Conservation (phyloP, 2,329 filamentous ascomycete species). For the Colletotrichum plurivorum region DNA sequence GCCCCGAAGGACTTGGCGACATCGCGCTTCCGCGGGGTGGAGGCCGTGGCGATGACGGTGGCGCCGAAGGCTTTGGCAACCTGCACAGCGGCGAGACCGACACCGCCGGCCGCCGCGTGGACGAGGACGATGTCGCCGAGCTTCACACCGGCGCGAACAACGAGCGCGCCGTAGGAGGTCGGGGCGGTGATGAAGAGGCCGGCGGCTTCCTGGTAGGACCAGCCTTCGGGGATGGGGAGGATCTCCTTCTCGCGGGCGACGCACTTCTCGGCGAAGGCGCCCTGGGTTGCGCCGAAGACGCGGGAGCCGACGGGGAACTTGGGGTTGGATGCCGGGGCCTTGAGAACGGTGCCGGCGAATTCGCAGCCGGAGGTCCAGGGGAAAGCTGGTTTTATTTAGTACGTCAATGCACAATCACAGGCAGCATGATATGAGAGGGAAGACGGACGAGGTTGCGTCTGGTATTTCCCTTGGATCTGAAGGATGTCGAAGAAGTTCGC, state of each 20-base stretch:
- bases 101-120: conserved; percentile 92
- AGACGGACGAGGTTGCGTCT: conserved; percentile 80
- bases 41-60: conserved; percentile 93
- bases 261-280: conserved; percentile 86
- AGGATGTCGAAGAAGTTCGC: conserved; percentile 98
- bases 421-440: conserved; percentile 1
- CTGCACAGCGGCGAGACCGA: conserved; percentile 92
- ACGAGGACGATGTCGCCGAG: conserved; percentile 89
- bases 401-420: neutral
- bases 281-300: conserved; percentile 90
- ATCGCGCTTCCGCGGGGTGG: conserved; percentile 82
- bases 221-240: conserved; percentile 82
- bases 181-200: conserved; percentile 94
- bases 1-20: conserved; percentile 87
- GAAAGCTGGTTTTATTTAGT: conserved; percentile 64
- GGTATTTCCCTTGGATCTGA: conserved; percentile 96
- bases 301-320: conserved; percentile 83
- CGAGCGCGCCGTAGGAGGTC: conserved; percentile 88
- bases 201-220: conserved; percentile 87
- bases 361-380: conserved; percentile 91
- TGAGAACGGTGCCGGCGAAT: conserved; percentile 84
- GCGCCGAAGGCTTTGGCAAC: conserved; percentile 93
- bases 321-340: conserved; percentile 69
- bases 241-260: conserved; percentile 76
- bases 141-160: conserved; percentile 82